Percentiles rank a stretch among this genome's conserved stretches.
These are phyloP conservation scores for Achlya hypogyna DNA, from an alignment of 352 stramenopile species.

Conservation along the genomic window DNA sequence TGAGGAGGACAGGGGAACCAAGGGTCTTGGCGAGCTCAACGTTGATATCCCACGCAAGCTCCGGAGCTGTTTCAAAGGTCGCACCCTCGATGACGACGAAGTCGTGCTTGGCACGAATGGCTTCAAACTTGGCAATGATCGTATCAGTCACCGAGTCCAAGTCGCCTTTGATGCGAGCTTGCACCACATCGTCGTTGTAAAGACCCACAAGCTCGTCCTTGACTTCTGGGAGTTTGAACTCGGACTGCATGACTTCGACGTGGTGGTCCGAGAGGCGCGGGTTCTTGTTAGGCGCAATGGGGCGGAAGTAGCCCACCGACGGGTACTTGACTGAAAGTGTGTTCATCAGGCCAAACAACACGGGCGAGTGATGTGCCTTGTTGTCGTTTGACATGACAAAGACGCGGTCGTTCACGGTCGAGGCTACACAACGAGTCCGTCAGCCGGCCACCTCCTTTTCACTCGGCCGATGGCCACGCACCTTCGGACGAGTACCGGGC, in stretches of 20 bases:
- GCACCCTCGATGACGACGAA: conserved; percentile 82
- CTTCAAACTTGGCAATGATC: conserved; percentile 55
- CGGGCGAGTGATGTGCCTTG: conserved; percentile 28
- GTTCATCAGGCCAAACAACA: conserved; percentile 56
- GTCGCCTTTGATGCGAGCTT: conserved; percentile 45
- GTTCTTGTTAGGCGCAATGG: conserved; percentile 37
- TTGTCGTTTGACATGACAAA: conserved; percentile 19
- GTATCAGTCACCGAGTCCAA: conserved; percentile 58
- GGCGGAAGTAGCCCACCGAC: conserved; percentile 68
- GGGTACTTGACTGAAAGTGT: conserved; percentile 66
- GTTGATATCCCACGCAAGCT: conserved; percentile 70
- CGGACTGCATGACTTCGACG: conserved; percentile 52
- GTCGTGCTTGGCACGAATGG: conserved; percentile 45
- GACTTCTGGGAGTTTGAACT: conserved; percentile 40
- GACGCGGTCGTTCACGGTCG: conserved; percentile 13
- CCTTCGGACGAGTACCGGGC: conserved; percentile 1
- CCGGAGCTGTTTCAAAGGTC: conserved; percentile 42
- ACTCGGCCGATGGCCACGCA: background rate
- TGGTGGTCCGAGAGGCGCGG: conserved; percentile 43
- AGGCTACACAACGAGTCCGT: background rate
- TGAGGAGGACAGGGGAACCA: conserved; percentile 46
- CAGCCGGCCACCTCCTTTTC: background rate
- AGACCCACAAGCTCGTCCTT: conserved; percentile 48
- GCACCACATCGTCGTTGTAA: conserved; percentile 41
- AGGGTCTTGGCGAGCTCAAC: conserved; percentile 65